These are phyloP conservation scores for Colletotrichum chrysophilum DNA, from an alignment of 2,329 filamentous ascomycete genomes.

Conservation along the genomic window DNA sequence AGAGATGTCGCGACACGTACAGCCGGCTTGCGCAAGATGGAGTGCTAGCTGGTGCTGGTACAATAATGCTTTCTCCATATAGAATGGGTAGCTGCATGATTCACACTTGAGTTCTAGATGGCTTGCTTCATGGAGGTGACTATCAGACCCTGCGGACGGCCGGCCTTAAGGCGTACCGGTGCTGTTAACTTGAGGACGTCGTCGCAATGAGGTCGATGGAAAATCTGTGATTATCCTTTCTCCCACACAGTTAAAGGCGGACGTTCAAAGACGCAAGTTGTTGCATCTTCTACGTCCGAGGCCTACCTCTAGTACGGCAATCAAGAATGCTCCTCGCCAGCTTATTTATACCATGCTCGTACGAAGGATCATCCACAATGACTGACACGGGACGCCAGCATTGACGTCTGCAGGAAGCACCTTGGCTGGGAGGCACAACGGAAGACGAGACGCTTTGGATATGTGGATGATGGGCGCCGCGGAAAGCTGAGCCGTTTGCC, in stretches of 20 bases:
- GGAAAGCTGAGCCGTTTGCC: too few relatives aligned
- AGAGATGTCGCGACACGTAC: not conserved
- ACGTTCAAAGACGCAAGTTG: not conserved
- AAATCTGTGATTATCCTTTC: not conserved
- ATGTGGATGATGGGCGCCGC: not conserved
- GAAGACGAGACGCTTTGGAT: not conserved
- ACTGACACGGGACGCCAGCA: not conserved
- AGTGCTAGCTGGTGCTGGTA: not conserved
- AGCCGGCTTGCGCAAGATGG: not conserved
- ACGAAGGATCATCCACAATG: not conserved
- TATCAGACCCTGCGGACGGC: not conserved
- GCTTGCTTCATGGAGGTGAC: not conserved
- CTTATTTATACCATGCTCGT: not conserved
- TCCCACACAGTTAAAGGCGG: not conserved
- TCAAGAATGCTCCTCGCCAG: not conserved
- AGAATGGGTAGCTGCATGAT: not conserved
- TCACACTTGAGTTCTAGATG: not conserved
- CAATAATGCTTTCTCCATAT: not conserved
- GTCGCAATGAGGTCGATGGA: not conserved
- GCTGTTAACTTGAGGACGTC: not conserved
- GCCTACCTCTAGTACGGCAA: not conserved
- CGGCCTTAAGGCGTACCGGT: not conserved
- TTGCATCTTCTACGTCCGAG: not conserved
- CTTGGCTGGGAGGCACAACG: not conserved
- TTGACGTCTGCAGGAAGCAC: not conserved